Evolutionary conservation across 2,329 filamentous ascomycete genomes (phyloP).

Genomic region (Emergomyces pasteurianus): DNA sequence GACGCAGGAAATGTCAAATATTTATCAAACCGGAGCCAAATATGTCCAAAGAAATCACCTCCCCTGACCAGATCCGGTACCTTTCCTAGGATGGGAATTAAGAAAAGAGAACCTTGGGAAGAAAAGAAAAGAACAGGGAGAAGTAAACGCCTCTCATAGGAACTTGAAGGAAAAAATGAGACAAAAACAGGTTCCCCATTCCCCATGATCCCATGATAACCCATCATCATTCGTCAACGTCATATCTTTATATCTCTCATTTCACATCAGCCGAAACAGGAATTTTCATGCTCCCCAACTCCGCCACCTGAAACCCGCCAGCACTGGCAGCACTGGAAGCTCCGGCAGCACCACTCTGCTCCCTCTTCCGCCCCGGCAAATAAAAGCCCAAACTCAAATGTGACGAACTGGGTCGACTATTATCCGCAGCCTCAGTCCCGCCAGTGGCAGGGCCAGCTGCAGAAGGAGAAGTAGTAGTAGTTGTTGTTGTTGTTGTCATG

Average conservation of each 20-base stretch:
- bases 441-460: neutral
- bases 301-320: constrained; percentile 62
- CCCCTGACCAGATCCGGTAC: neutral
- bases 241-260: neutral
- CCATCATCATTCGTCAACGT: neutral
- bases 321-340: constrained; percentile 35
- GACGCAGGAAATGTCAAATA: neutral
- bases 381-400: constrained; percentile 46
- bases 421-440: constrained; percentile 14
- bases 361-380: constrained; percentile 59
- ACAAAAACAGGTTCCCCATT: neutral
- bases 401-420: constrained; percentile 32
- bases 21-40: neutral
- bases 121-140: neutral
- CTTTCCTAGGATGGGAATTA: neutral
- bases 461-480: neutral
- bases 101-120: too few species aligned
- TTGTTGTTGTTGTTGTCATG: constrained; percentile 17
- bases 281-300: constrained; percentile 50
- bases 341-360: constrained; percentile 39
- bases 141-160: neutral
- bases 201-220: neutral
- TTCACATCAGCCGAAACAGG: neutral
- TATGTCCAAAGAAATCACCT: neutral
- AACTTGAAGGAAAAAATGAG: too few species aligned